Base-by-base conservation (phyloP, 2,329 filamentous ascomycete species). In the Acrodontium crateriforme region DNA sequence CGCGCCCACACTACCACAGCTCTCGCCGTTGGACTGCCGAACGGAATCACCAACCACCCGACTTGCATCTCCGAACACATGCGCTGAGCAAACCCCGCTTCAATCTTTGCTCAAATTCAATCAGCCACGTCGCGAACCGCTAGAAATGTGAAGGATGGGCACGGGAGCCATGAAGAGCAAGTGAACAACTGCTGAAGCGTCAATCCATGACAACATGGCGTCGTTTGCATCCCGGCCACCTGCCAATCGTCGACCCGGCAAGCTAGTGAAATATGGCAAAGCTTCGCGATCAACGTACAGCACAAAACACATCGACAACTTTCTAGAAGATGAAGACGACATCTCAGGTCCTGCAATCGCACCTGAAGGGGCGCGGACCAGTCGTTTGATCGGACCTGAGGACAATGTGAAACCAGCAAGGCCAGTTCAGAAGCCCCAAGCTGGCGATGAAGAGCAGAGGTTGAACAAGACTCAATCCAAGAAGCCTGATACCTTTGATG, bases 401-500 rank as follows among this genome's bases (percentile, higher is more conserved):
- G 18, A 16, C 19, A 26, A 23, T 15, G 9, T 12, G 11, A 9
- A 6, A 27, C 9, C 5, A 25, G 27, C 12, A 36, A 34, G 22
- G 24, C 16, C 16, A 28, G 30, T 4, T 31, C 14, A 27, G 9
- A 29, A 36, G 27, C 16, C 16, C n/a, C 12, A 32, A 29, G 18
- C 9, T 17, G 6, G 26, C 14, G 7, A 23, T 17, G 13, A 16
- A 22, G 23, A 29, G 6, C 29, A 21, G 14, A 40, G 32, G 27
- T 20, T 34, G 13, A 17, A 24, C 18, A 40, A 34, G 21, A 25
- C 24, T 18, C 32, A 27, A 5, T 18, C 32, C 14, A 39, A 35
- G 24, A 35, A 36, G 27, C 35, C 35, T 10, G 49, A 52, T 19
- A 40, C 56, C 11, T 64, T 60, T 39, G 59, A 64, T 35, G 50